Base-by-base conservation (phyloP, 192 early-diverging fungal genomes). In the Rhizophagus prolifer region DNA sequence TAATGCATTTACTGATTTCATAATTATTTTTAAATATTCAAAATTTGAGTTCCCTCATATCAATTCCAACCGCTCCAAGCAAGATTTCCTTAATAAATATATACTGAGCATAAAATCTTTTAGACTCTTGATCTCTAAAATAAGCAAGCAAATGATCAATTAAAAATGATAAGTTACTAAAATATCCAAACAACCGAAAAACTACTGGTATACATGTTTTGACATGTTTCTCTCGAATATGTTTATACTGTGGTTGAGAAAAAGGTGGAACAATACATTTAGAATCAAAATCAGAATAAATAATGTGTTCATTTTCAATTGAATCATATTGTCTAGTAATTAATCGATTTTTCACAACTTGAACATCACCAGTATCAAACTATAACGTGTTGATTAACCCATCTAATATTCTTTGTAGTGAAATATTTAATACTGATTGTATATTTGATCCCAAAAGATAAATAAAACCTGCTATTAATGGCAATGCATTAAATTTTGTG, bases 301-400 rank as follows among this genome's bases (percentile, higher is more conserved):
- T 67, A 67, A 23, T 2, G 16, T 10, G 5, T 13, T 28, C 61
- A 26, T 62, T 12, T 26, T 62, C 61, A 62, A 62, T 28, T 13
- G 76, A 74, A 14, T 79, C 58, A 58, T 78, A 72, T 36, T 62
- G 77, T 6, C 31, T 70, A 14, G 25, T 41, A 12, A 36, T 21
- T 19, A 47, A 14, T 61, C 75, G 74, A 26, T 82, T 75, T 41
- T 85, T 82, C 38, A 82, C 38, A 6, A 85, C 68, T 41, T 74
- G 70, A 6, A 80, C 26, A 59, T 77, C 71, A 7, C 70, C 61
- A 8, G 54, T 75, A 60, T 86, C 81, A n/a, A 82, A 75, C 59
- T 82, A 79, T n/a, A 86, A 58, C 2, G 81, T 72, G 9, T 61
- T 71, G 26, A 86, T 31, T 76, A 83, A 82, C 14, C 85, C 80